Evolutionary conservation across 2,329 filamentous ascomycete species (phyloP).

Genomic region (Blumeria graminis): DNA sequence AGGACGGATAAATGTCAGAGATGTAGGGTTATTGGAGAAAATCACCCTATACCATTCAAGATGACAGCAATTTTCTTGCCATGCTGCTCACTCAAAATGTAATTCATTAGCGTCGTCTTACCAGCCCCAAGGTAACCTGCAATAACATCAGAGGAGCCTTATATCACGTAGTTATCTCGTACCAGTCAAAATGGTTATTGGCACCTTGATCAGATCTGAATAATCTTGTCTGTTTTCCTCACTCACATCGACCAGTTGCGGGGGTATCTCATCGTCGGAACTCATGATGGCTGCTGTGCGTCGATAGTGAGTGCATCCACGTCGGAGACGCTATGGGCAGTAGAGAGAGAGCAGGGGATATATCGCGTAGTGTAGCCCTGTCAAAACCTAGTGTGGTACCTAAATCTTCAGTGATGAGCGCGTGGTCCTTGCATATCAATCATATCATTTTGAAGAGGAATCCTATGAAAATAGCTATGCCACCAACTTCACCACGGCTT

Average conservation of each 20-base stretch:
- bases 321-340: not conserved
- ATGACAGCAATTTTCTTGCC: slow-evolving; percentile 97
- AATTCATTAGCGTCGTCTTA: slow-evolving; percentile 87
- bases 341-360: not conserved
- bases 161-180: slow-evolving; percentile 7
- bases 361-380: no score
- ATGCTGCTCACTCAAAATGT: slow-evolving; percentile 83
- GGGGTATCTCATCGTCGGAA: slow-evolving; percentile 36
- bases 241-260: slow-evolving; percentile 31
- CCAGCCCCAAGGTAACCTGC: slow-evolving; percentile 81
- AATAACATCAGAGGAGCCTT: not conserved
- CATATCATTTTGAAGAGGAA: no score
- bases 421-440: no score
- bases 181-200: slow-evolving; percentile 70
- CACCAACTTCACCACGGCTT: slow-evolving; percentile 68
- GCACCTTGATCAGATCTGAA: slow-evolving; percentile 36
- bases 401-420: no score
- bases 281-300: slow-evolving; percentile 22
- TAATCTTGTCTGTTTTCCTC: slow-evolving; percentile 21
- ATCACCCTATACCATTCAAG: slow-evolving; percentile 43
- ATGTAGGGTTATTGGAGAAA: slow-evolving; percentile 8
- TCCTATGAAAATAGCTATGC: slow-evolving; percentile 23
- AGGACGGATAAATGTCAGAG: slow-evolving; percentile 3
- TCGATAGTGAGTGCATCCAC: not conserved
- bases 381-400: no score